Conservation (phyloP, 148 eudicot genomes). For the Fallopia convolvulus region DNA sequence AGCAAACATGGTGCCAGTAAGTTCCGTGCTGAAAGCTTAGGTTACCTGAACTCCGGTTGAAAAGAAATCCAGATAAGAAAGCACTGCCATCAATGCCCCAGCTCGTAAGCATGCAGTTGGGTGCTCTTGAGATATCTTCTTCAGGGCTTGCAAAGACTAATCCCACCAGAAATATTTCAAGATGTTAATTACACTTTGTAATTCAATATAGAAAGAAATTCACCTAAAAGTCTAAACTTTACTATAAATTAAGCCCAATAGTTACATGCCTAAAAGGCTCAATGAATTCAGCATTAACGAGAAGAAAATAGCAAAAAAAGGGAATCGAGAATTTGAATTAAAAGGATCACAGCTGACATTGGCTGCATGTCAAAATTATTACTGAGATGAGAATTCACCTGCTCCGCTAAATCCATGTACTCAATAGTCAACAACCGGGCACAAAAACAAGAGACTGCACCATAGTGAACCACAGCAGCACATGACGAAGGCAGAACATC, state of each 20-base stretch:
- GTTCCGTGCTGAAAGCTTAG: background rate
- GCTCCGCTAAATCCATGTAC: constrained; percentile 99
- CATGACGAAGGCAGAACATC: constrained; percentile 91
- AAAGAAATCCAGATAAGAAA: constrained; percentile 97
- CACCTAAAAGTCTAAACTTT: background rate
- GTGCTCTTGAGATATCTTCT: constrained; percentile 95
- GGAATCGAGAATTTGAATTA: background rate
- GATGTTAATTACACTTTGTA: background rate
- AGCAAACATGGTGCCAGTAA: background rate
- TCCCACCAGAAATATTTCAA: constrained; percentile 7
- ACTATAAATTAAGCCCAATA: background rate
- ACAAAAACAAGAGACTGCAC: constrained; percentile 81
- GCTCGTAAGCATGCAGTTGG: constrained; percentile 98
- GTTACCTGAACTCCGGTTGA: constrained; percentile 95
- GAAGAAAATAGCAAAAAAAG: background rate
- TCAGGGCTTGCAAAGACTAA: constrained; percentile 96
- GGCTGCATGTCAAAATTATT: background rate
- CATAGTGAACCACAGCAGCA: constrained; percentile 95
- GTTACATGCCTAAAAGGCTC: background rate
- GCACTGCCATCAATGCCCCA: constrained; percentile 97
- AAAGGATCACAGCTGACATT: background rate
- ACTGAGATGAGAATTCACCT: constrained; percentile 34
- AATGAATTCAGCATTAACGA: background rate
- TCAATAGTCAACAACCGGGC: constrained; percentile 84
- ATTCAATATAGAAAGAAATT: background rate